phyloP scores from a whole-genome alignment of 2,329 filamentous ascomycete genomes.

The Trichoderma oligosporum region DNA sequence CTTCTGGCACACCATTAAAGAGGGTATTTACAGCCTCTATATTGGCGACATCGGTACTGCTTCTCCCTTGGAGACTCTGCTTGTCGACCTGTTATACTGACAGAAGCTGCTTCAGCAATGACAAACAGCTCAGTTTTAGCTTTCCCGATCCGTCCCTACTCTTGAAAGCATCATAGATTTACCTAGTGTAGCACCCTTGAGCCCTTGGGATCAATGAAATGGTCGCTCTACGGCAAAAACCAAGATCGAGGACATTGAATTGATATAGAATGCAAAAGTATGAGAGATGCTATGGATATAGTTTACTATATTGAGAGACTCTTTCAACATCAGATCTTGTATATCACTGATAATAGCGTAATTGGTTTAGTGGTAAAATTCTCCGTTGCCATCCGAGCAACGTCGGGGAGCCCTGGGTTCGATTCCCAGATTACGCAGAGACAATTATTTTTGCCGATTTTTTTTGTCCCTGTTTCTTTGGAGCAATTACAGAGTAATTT shows the following conservation, averaged over 20 bases:
- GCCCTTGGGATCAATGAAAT: background rate
- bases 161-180: background rate
- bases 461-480: background rate
- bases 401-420: slow-evolving; percentile 35
- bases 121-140: background rate
- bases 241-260: too few species aligned
- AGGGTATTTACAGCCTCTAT: background rate
- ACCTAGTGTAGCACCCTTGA: background rate
- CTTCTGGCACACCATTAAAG: background rate
- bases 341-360: too few species aligned
- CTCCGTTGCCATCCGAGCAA: slow-evolving; percentile 33
- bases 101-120: background rate
- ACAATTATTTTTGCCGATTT: slow-evolving; percentile 21
- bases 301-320: too few species aligned
- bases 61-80: background rate
- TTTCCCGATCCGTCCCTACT: background rate
- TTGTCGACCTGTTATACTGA: background rate
- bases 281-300: too few species aligned
- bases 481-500: too few species aligned
- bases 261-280: too few species aligned
- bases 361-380: slow-evolving; percentile 38
- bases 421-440: slow-evolving; percentile 34
- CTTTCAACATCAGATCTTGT: too few species aligned
- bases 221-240: background rate
- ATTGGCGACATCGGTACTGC: background rate